Evolutionary conservation across 768 basidiomycete genomes (phyloP), one percentile per base, ranked within the genome.

Genomic region (Termitomyces sp.): DNA sequence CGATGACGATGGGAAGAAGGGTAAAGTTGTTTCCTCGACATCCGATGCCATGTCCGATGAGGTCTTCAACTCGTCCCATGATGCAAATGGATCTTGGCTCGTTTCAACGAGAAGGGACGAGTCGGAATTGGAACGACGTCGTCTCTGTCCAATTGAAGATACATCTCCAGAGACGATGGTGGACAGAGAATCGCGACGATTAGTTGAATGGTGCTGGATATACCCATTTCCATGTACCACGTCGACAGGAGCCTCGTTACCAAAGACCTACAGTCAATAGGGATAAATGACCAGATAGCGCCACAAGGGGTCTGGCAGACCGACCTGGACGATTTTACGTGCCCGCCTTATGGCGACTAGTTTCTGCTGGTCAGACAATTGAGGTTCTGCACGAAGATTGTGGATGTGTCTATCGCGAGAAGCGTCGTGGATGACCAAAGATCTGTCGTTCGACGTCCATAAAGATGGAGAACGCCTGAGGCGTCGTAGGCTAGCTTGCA

Each of bases 261-360:
- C 80, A 52, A 82, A 80, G 21, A 81, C 58, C 80, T 82, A 60
- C 14, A 60, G 22, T 38, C 6, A 51, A 40, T 28, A 26, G 15
- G 22, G 37, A 28, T 51, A 32, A 47, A 46, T 15, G 7, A 28
- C 30, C 45, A 32, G 19, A 43, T 19, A 45, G 45, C 55, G 38
- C 55, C 50, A 46, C 54, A 53, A 24, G 14, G 4, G 35, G 32
- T n/a, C 19, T 51, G 6, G n/a, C 11, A 14, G 7, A 54, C 54
- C 30, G 59, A 82, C 81, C 72, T 80, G 76, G 5, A 73, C 64
- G 68, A 82, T 76, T 65, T 82, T 82, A 56, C 73, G 64, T 30
- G 77, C 78, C 30, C 79, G 74, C 58, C 70, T 73, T 53, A 82
- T 71, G 51, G 71, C 74, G 54, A 74, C 55, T 9, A 68, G 62